Base-by-base conservation (phyloP, 2,329 filamentous ascomycete species). In the Fusarium sp. region DNA sequence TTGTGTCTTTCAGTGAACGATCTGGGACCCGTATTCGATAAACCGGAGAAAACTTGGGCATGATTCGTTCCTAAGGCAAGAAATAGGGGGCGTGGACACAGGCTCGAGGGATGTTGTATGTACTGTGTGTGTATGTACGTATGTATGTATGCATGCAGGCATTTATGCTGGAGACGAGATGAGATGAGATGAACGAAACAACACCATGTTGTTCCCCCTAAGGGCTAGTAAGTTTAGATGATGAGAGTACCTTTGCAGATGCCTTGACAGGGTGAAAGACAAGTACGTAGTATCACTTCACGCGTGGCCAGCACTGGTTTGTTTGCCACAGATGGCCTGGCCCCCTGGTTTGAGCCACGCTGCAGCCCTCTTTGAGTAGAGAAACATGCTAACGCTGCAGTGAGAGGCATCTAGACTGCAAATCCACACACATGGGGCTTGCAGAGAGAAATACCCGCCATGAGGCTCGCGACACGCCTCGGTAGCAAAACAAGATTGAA, bases 221-320 rank as follows among this genome's bases (percentile, higher is more conserved):
- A 46, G 65, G 62, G 49, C 61, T 64, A 66, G 46, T 38, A 55
- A 71, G 68, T 67, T 72, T 65, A 55, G 65, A 75, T 64, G 72
- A 76, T 68, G 49, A 74, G 65, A 75, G 65, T 63, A 76, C 46
- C 53, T 66, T 68, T 70, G 66, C 56, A 62, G 50, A 59, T 50
- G 29, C 55, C 65, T 52, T 56, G 57, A 61, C 65, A 74, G 68
- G 70, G 74, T 62, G 58, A 25, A 58, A 54, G 65, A 44, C 60
- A 60, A 65, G 56, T 27, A 39, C 35, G 25, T 54, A 57, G 60
- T 54, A 25, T 49, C 50, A 65, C 59, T 49, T 61, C 42, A 64
- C 55, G 39, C 54, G 54, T 58, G 50, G 67, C 50, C 42, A 65
- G 39, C 31, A 64, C 55, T 54, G 56, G 46, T 55, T 49, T 66